Evolutionary conservation across 768 basidiomycete genomes (phyloP), one percentile per base, ranked within the genome.

Genomic region (Roridomyces roridus): DNA sequence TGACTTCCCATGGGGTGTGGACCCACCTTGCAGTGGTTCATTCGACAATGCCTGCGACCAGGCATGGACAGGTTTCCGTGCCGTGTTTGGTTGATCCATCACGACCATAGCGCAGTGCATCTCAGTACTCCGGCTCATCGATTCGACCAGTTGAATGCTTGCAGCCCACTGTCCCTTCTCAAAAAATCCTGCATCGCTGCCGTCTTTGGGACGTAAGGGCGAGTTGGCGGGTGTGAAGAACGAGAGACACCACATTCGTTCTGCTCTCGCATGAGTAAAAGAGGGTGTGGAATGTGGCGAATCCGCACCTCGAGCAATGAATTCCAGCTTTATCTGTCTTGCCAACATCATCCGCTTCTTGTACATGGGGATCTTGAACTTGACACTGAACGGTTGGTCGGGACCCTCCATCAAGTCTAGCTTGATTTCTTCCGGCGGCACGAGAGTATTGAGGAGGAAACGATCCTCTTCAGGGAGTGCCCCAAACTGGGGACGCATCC

Each of bases 261-360:
- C 55, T 57, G 11, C 1, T 46, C 11, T 18, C 14, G 29, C 21
- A 5, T 15, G 26, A 12, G 5, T 10, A 14, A 10, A 29, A 14
- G 21, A 5, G 24, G 4, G 18, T 12, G 18, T 2, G 4, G 8
- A 14, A 34, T 29, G 41, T 14, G 31, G 4, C 10, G 8, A 34
- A 21, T 20, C 1, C 26, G 35, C 14, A 57, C 55, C 55, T 39
- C 48, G 34, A 1, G 55, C 55, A 20, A 57, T 44, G 15, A 57
- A 57, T 17, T 57, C 55, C 8, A 57, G 55, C 21, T 18, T 45
- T 15, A 57, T 50, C 2, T 45, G 20, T 35, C 26, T 45, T 0
- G 25, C 14, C 4, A 50, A 43, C 17, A 43, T 14, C 55, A 57
- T 57, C 8, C 55, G 55, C 48, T 57, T 57, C 42, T 39, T 42